A percentile compares a stretch with the other conserved stretches of the same genome.
Conservation (phyloP, 2,329 filamentous ascomycete species). For the Westerdykella aurantiaca region DNA sequence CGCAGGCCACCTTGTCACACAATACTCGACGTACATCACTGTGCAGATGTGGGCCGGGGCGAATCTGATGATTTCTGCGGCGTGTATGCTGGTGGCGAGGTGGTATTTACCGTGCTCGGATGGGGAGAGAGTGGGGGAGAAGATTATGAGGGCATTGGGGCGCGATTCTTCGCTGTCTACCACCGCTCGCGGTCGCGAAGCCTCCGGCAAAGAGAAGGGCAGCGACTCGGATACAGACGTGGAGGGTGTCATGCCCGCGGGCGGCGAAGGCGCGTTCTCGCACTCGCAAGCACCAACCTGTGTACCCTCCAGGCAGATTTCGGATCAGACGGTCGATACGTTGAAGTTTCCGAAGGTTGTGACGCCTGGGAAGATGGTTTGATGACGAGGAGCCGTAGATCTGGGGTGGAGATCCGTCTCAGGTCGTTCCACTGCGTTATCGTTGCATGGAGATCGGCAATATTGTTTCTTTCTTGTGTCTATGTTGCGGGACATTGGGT, state of each 20-base stretch:
- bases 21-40: conserved; percentile 39
- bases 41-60: conserved; percentile 46
- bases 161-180: no score
- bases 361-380: not conserved
- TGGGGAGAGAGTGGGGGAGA: conserved; percentile 17
- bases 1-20: conserved; percentile 42
- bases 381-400: not conserved
- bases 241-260: not conserved
- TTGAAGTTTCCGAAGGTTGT: not conserved
- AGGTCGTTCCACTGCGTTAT: no score
- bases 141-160: conserved; percentile 4
- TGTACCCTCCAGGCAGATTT: conserved; percentile 14
- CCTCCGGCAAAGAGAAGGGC: not conserved
- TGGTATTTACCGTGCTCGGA: conserved; percentile 29
- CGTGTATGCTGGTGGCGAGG: conserved; percentile 37
- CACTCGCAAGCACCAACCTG: conserved; percentile 20
- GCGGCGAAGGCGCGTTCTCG: not conserved
- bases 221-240: conserved; percentile 6
- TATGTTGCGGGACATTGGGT: no score
- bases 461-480: no score
- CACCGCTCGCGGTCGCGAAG: no score
- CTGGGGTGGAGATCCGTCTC: no score
- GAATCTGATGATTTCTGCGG: conserved; percentile 38
- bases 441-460: no score
- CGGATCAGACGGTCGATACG: conserved; percentile 11